A percentile compares a stretch with the other conserved stretches of the same genome.
Conservation (phyloP, 495 filamentous ascomycete genomes). For the Penicillium arizonense region DNA sequence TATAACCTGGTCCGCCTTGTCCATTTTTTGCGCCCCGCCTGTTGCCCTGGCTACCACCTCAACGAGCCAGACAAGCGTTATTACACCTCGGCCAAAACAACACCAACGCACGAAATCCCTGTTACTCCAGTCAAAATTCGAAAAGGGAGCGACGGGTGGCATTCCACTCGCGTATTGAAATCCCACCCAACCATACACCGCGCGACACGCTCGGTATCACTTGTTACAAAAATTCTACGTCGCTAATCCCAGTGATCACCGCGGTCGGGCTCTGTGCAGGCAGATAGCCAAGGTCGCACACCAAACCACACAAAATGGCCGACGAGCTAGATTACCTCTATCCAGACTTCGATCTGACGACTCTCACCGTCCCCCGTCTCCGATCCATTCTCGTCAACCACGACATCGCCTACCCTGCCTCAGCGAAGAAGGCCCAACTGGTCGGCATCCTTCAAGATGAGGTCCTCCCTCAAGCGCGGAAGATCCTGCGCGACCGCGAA, state of each 20-base stretch:
- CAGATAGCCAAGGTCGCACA: not conserved
- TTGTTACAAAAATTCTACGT: not conserved
- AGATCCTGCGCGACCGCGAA: slow-evolving; percentile 69
- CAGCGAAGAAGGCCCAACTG: slow-evolving; percentile 86
- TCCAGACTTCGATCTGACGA: slow-evolving; percentile 76
- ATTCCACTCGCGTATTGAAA: slow-evolving; percentile 10
- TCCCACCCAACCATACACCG: slow-evolving; percentile 7
- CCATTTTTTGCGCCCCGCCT: slow-evolving; percentile 21
- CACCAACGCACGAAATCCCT: slow-evolving; percentile 8
- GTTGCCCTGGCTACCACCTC: slow-evolving; percentile 42
- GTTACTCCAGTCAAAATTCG: slow-evolving; percentile 14
- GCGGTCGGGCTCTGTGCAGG: slow-evolving; percentile 9
- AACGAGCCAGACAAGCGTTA: slow-evolving; percentile 20
- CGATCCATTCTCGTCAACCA: slow-evolving; percentile 87
- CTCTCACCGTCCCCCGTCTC: slow-evolving; percentile 80
- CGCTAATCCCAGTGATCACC: not conserved
- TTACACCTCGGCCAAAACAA: slow-evolving; percentile 30
- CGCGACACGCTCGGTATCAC: not conserved
- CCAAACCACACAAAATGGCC: slow-evolving; percentile 47
- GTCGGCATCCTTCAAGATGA: slow-evolving; percentile 79
- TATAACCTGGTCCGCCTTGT: not conserved
- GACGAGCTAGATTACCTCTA: slow-evolving; percentile 80
- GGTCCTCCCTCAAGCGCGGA: slow-evolving; percentile 72
- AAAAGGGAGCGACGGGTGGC: slow-evolving; percentile 25
- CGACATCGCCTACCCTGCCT: slow-evolving; percentile 76